Evolutionary conservation across 129 eudicot genomes (phyloP).

Genomic region (Cynara cardunculus): DNA sequence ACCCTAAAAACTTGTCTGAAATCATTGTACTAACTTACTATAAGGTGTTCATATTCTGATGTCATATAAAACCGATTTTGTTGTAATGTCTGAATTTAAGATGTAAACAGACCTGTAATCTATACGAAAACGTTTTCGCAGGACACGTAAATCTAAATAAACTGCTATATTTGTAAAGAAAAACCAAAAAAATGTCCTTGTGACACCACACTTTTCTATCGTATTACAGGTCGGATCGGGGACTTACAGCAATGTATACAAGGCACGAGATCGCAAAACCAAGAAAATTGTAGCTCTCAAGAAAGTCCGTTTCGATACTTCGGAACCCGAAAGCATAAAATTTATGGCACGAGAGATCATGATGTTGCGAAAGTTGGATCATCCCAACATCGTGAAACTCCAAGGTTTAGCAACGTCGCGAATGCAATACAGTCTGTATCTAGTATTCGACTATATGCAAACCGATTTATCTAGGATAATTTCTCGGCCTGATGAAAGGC

Average conservation of each 20-base stretch:
- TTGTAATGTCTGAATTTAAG: not conserved
- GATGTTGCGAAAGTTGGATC: constrained; percentile 44
- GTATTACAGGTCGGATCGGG: constrained; percentile 44
- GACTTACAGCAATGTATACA: constrained; percentile 55
- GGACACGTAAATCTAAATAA: too few relatives aligned
- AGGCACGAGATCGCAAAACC: constrained; percentile 48
- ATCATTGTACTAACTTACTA: not conserved
- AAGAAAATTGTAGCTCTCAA: constrained; percentile 49
- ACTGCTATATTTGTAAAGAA: not conserved
- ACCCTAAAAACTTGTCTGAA: not conserved
- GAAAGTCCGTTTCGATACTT: constrained; percentile 50
- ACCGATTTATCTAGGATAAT: constrained; percentile 40
- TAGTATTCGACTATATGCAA: constrained; percentile 52
- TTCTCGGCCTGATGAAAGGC: constrained; percentile 36
- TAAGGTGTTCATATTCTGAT: not conserved
- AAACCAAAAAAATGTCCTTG: not conserved
- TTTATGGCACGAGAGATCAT: constrained; percentile 59
- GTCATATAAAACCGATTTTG: not conserved
- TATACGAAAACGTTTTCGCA: too few relatives aligned
- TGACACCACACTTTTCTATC: not conserved
- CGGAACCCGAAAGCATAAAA: constrained; percentile 50
- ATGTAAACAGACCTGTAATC: not conserved
- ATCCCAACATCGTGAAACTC: constrained; percentile 56
- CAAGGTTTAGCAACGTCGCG: constrained; percentile 54
- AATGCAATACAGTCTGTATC: constrained; percentile 43